These are phyloP conservation scores for Ogataea corticis DNA, from an alignment of 805 yeast genomes.

Conservation along the genomic window DNA sequence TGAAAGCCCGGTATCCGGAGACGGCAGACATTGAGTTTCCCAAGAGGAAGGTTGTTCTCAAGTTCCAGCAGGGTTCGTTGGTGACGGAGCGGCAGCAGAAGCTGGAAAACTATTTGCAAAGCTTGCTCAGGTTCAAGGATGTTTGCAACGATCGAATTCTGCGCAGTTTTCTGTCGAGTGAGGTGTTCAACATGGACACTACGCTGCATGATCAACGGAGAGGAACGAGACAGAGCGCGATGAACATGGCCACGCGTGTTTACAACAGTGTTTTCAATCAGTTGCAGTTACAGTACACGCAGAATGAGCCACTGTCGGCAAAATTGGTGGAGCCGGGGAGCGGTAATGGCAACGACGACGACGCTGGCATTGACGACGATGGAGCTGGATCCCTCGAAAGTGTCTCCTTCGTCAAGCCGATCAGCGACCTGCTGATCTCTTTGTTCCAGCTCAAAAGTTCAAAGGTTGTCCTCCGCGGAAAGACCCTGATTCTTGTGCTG, in stretches of 20 bases:
- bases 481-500: slow-evolving; percentile 75
- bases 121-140: slow-evolving; percentile 57
- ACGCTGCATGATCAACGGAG: slow-evolving; percentile 10
- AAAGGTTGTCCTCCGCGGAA: slow-evolving; percentile 79
- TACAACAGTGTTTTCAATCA: slow-evolving; percentile 35
- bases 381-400: not conserved
- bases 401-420: slow-evolving; percentile 72
- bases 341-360: slow-evolving; percentile 25
- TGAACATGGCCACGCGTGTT: slow-evolving; percentile 32
- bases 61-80: slow-evolving; percentile 63
- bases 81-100: slow-evolving; percentile 63
- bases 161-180: slow-evolving; percentile 77
- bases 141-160: slow-evolving; percentile 76
- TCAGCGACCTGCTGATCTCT: slow-evolving; percentile 72
- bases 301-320: no score
- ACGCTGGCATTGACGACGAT: slow-evolving; percentile 14
- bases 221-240: slow-evolving; percentile 18
- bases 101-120: slow-evolving; percentile 62
- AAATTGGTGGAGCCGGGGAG: no score
- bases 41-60: slow-evolving; percentile 65
- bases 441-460: slow-evolving; percentile 62
- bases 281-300: slow-evolving; percentile 12
- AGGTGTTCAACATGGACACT: slow-evolving; percentile 43
- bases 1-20: slow-evolving; percentile 52
- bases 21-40: slow-evolving; percentile 56